These are phyloP conservation scores for Ceriops decandra DNA, from an alignment of 345 rosid genomes.

Conservation along the genomic window DNA sequence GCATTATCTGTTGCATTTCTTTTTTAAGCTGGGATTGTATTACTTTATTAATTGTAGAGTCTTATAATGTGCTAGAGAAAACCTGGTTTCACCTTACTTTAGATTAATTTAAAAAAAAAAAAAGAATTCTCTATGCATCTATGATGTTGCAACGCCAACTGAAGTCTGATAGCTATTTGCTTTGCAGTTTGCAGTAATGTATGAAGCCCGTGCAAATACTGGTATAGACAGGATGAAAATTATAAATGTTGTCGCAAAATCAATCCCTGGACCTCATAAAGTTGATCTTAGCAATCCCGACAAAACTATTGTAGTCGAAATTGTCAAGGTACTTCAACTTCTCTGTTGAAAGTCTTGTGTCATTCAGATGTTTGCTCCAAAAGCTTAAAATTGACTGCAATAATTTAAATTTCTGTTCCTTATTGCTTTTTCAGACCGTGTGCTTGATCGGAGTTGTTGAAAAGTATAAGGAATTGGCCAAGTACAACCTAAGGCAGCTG, in stretches of 20 bases:
- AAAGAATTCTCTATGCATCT: too few relatives aligned
- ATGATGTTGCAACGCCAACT: too few relatives aligned
- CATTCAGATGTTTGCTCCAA: too few relatives aligned
- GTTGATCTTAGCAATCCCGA: conserved; percentile 91
- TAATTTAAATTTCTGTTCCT: background rate
- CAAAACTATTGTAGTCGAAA: conserved; percentile 75
- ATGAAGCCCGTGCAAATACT: conserved; percentile 84
- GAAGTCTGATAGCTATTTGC: too few relatives aligned
- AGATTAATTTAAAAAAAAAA: too few relatives aligned
- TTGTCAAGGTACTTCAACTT: conserved; percentile 63
- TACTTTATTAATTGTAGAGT: too few relatives aligned
- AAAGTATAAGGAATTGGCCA: conserved; percentile 83
- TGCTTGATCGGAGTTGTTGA: conserved; percentile 95
- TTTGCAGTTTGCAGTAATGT: conserved; percentile 87
- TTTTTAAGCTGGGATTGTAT: too few relatives aligned
- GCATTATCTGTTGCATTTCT: background rate
- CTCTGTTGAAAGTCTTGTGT: too few relatives aligned
- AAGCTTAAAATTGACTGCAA: too few relatives aligned
- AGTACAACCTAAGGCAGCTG: conserved; percentile 88
- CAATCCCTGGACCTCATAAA: conserved; percentile 84
- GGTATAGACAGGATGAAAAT: conserved; percentile 91
- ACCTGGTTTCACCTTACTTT: too few relatives aligned
- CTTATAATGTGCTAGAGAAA: too few relatives aligned
- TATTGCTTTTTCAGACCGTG: conserved; percentile 48
- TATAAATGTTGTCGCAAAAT: conserved; percentile 80